Percentiles rank a stretch among this genome's conserved stretches.
These are phyloP conservation scores for Aureobasidium sp. DNA, from an alignment of 2,329 filamentous ascomycete species.

Conservation along the genomic window DNA sequence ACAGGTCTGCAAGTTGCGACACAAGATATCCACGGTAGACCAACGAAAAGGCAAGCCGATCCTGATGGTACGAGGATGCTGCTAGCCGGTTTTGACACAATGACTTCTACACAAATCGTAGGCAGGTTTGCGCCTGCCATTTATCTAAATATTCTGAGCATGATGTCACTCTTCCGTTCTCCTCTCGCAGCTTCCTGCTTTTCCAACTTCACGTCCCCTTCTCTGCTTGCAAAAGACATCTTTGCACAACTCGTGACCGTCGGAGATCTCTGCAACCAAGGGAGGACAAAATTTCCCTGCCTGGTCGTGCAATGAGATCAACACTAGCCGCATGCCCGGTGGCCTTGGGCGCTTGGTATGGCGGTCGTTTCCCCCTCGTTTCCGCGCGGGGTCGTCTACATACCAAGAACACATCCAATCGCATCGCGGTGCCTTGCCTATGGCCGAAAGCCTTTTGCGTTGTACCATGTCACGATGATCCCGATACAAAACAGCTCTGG, in stretches of 20 bases:
- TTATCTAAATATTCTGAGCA: not conserved
- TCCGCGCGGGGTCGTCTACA: constrained; percentile 1
- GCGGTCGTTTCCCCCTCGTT: not conserved
- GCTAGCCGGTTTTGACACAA: not conserved
- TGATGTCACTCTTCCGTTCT: not conserved
- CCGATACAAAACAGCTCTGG: not conserved
- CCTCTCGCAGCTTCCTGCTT: not conserved
- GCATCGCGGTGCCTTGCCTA: constrained; percentile 9
- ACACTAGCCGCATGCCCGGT: not conserved
- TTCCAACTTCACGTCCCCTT: not conserved
- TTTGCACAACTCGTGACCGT: not conserved
- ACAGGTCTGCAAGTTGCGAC: not conserved
- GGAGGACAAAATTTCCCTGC: not conserved
- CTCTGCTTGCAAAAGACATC: not conserved
- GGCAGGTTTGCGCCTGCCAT: not conserved
- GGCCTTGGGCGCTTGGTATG: not conserved
- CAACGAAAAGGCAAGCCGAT: not conserved
- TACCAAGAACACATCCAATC: not conserved
- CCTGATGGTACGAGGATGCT: not conserved
- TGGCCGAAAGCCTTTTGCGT: constrained; percentile 1
- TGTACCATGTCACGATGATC: constrained; percentile 2
- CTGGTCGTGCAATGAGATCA: not conserved
- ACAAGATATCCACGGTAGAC: not conserved
- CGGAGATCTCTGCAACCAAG: not conserved
- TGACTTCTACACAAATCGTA: not conserved